Base-by-base conservation (phyloP, 805 yeast genomes). In the Wickerhamomyces mucosus region DNA sequence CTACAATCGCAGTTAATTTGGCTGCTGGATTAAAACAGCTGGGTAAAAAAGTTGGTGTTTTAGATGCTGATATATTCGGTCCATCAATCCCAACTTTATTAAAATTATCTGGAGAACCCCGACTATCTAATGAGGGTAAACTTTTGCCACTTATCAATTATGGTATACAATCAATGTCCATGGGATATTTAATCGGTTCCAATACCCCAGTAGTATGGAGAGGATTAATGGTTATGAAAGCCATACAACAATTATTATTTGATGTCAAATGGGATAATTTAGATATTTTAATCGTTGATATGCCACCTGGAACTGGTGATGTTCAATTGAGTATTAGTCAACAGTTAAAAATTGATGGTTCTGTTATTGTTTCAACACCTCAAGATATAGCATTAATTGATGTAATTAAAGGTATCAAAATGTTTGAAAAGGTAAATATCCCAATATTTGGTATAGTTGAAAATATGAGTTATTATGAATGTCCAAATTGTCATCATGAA, bases 301-400 rank as follows among this genome's bases (percentile, higher is more conserved):
- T 84, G 81, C 95, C 95, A 0, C 95, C 95, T 1, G 95, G 95
- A 3, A 84, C 95, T 0, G 95, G 95, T 14, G 95, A 84, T 50
- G 77, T 82, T 0, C 95, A 84, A 46, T 61, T 84, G 33, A 79
- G 94, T 0, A 63, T 84, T n/a, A 75, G 85, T 18, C 95, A 84
- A 53, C 79, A 75, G 44, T 51, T 80, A n/a, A 65, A 67, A 28
- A 71, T 84, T 0, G 80, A 76, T 43, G 95, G 94, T 0, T 84
- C 94, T 0, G 68, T 84, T 1, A 72, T 84, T 23, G 94, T 84
- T 1, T 74, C 86, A 1, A 84, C 95, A 1, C 89, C 94, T 0
- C 95, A 84, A 51, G 94, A 84, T 41, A 70, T 84, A 25, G 94
- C 95, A 0, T 53, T 83, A 17, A 65, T 78, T 6, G 95, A 84